Evolutionary conservation across 352 stramenopile genomes (phyloP).

Genomic region (Phytophthora idaei): DNA sequence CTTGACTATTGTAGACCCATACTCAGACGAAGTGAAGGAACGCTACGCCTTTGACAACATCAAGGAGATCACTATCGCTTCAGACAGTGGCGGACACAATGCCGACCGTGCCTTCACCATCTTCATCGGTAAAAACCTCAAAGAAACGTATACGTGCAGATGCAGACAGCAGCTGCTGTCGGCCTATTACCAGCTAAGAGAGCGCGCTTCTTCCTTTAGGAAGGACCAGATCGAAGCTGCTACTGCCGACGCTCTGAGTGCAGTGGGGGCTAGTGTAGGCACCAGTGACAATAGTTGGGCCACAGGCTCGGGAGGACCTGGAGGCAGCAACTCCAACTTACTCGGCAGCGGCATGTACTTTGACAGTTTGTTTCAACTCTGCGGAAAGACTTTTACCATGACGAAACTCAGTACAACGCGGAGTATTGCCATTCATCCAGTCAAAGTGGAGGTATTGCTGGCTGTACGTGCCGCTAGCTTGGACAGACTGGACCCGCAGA

Average conservation of each 20-base stretch:
- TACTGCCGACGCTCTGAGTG: slow-evolving; percentile 47
- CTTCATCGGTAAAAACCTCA: slow-evolving; percentile 86
- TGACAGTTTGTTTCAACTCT: slow-evolving; percentile 87
- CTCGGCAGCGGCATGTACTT: slow-evolving; percentile 83
- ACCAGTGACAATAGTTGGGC: slow-evolving; percentile 40
- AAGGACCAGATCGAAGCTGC: slow-evolving; percentile 63
- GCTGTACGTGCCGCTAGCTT: slow-evolving; percentile 80
- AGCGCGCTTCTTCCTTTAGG: slow-evolving; percentile 76
- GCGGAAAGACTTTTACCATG: slow-evolving; percentile 86
- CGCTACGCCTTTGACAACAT: slow-evolving; percentile 89
- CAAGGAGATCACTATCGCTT: slow-evolving; percentile 85
- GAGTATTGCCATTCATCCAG: slow-evolving; percentile 64
- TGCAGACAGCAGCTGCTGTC: slow-evolving; percentile 86
- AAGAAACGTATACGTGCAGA: slow-evolving; percentile 87
- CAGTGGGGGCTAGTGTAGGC: slow-evolving; percentile 42
- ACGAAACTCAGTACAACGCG: slow-evolving; percentile 84
- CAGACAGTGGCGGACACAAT: slow-evolving; percentile 69
- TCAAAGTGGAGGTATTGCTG: slow-evolving; percentile 77
- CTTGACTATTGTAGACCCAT: slow-evolving; percentile 84
- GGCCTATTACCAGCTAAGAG: slow-evolving; percentile 84
- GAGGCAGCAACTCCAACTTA: slow-evolving; percentile 23
- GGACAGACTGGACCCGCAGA: slow-evolving; percentile 73
- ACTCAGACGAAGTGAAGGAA: slow-evolving; percentile 87
- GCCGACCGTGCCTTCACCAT: slow-evolving; percentile 81
- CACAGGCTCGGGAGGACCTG: slow-evolving; percentile 27